Evolutionary conservation across 2,329 filamentous ascomycete species (phyloP).

Genomic region (Scedosporium aurantiacum): DNA sequence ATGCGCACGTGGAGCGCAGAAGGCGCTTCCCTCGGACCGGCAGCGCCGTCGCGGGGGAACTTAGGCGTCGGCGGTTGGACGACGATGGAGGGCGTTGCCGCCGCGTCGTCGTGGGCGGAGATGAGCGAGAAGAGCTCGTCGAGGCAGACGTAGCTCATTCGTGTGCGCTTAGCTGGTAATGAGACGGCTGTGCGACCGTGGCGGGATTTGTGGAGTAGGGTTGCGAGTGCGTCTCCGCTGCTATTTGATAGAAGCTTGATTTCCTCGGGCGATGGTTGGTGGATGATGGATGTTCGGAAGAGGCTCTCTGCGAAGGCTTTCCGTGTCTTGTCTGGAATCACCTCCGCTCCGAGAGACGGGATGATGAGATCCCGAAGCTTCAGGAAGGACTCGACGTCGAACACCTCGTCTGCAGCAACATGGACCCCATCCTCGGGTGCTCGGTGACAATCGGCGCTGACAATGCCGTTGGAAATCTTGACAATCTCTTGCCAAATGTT

Average conservation of each 20-base stretch:
- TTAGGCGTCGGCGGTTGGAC: constrained; percentile 34
- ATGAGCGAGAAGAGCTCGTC: constrained; percentile 68
- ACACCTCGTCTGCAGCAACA: constrained; percentile 58
- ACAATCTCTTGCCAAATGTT: constrained; percentile 63
- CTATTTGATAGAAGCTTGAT: constrained; percentile 27
- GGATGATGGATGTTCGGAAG: constrained; percentile 74
- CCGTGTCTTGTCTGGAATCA: constrained; percentile 56
- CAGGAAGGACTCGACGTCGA: constrained; percentile 68
- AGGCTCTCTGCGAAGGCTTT: constrained; percentile 62
- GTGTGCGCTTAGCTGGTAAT: constrained; percentile 50
- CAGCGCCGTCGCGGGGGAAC: constrained; percentile 20
- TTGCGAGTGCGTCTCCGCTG: constrained; percentile 38
- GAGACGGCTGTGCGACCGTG: constrained; percentile 63
- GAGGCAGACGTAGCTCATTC: constrained; percentile 71
- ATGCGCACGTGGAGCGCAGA: constrained; percentile 43
- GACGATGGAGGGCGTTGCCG: constrained; percentile 21
- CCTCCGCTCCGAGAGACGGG: constrained; percentile 55
- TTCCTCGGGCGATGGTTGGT: constrained; percentile 49
- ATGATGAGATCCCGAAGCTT: constrained; percentile 62
- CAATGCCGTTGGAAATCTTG: constrained; percentile 55
- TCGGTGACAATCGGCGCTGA: constrained; percentile 48
- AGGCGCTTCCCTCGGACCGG: constrained; percentile 9
- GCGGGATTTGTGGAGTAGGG: constrained; percentile 49
- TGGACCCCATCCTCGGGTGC: constrained; percentile 29
- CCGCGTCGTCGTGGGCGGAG: constrained; percentile 31